Evolutionary conservation across 345 rosid species (phyloP).

Genomic region (Euphorbia pulcherrima): DNA sequence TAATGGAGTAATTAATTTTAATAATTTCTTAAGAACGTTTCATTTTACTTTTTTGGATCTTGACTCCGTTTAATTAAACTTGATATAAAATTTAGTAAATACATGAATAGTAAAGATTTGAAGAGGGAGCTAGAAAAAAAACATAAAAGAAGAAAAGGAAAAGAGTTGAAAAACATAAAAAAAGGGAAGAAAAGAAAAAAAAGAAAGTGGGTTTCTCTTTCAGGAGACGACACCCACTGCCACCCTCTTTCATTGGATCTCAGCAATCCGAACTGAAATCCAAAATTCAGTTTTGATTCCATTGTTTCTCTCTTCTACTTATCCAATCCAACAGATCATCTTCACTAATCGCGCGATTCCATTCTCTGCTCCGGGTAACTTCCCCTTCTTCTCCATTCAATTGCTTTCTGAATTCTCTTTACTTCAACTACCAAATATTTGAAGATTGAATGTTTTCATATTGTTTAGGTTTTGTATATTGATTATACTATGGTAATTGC

Average conservation of each 20-base stretch:
- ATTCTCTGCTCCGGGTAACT: neutral
- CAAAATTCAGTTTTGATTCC: neutral
- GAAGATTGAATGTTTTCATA: neutral
- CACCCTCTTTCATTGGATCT: slow-evolving; percentile 1
- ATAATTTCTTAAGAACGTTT: too few species aligned
- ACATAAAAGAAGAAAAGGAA: neutral
- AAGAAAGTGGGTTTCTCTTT: slow-evolving; percentile 3
- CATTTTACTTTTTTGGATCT: too few species aligned
- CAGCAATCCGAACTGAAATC: neutral
- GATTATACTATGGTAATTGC: neutral
- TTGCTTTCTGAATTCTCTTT: neutral
- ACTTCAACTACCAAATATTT: neutral
- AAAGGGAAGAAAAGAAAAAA: neutral
- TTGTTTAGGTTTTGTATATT: neutral
- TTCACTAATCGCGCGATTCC: neutral
- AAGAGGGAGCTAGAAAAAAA: neutral
- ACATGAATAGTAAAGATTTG: neutral
- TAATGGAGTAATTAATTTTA: too few species aligned
- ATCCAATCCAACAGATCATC: neutral
- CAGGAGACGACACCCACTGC: slow-evolving; percentile 4
- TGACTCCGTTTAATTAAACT: too few species aligned
- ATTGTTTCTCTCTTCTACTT: neutral
- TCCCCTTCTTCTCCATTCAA: neutral
- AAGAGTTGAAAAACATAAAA: too few species aligned
- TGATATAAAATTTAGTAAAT: too few species aligned